phyloP scores from a whole-genome alignment of 2,329 filamentous ascomycete genomes.

The Laburnicola sp. region DNA sequence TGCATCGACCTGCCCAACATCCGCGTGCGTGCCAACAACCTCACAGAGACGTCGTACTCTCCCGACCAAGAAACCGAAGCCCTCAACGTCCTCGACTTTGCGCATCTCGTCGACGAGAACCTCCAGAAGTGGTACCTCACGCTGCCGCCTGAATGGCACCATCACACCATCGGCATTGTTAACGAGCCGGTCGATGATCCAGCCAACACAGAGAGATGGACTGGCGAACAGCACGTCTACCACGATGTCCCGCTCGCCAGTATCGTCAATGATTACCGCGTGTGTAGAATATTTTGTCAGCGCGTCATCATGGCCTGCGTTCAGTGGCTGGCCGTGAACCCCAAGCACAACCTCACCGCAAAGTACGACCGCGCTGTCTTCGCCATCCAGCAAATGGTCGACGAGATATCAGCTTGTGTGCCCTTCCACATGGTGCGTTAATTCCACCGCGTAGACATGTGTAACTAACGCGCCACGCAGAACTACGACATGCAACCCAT shows the following conservation, averaged over 20 bases:
- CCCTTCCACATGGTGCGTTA: conserved; percentile 41
- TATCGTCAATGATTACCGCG: conserved; percentile 48
- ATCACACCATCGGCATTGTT: conserved; percentile 36
- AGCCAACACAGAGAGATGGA: conserved; percentile 37
- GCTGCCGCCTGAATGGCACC: conserved; percentile 41
- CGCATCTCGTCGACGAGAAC: conserved; percentile 42
- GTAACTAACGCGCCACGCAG: background rate
- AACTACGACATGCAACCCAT: conserved; percentile 42
- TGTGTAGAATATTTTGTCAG: conserved; percentile 47
- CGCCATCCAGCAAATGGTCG: conserved; percentile 44
- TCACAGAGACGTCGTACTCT: conserved; percentile 32
- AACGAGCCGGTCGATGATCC: conserved; percentile 35
- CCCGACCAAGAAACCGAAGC: conserved; percentile 31
- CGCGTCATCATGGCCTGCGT: conserved; percentile 44
- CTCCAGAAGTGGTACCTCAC: conserved; percentile 44
- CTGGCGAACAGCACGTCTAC: conserved; percentile 46
- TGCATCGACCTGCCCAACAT: conserved; percentile 46
- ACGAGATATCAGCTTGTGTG: conserved; percentile 46
- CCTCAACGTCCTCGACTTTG: conserved; percentile 38
- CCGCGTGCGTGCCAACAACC: conserved; percentile 37
- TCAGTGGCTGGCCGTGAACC: conserved; percentile 26
- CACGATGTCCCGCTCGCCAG: conserved; percentile 45
- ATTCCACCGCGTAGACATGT: too few relatives aligned
- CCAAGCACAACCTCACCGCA: conserved; percentile 13
- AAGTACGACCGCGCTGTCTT: conserved; percentile 27